Conservation (phyloP, 441 rosid genomes). For the Euphorbia celastroides region DNA sequence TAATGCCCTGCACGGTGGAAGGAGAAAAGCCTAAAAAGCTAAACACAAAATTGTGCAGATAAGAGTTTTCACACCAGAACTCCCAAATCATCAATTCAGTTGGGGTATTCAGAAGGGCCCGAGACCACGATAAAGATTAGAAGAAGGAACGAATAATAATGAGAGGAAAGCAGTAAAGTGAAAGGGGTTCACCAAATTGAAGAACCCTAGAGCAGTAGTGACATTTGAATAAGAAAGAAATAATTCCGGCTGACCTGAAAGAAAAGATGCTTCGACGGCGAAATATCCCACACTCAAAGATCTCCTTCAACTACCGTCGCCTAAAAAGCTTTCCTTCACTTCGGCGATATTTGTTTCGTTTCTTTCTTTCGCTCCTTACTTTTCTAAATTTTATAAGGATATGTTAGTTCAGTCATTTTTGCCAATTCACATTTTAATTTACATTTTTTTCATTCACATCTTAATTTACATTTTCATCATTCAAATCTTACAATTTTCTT, state of each 20-base stretch:
- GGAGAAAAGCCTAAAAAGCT: background rate
- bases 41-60: background rate
- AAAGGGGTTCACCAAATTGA: background rate
- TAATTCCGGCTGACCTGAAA: constrained; percentile 1
- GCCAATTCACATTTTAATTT: too few relatives aligned
- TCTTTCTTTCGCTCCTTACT: background rate
- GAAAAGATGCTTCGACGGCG: background rate
- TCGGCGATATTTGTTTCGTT: background rate
- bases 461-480: too few relatives aligned
- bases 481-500: too few relatives aligned
- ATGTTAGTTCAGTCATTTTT: too few relatives aligned
- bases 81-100: background rate
- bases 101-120: background rate
- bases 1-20: background rate
- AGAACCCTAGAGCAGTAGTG: background rate
- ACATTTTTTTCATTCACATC: too few relatives aligned
- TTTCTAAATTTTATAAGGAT: too few relatives aligned
- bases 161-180: background rate
- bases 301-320: background rate
- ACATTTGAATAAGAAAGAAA: background rate
- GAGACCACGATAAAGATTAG: background rate
- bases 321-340: background rate
- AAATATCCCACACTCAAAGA: background rate
- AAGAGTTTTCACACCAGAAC: background rate
- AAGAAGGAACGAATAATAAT: background rate